These are phyloP conservation scores for Stevia rebaudiana DNA, from an alignment of 140 eudicot species.

Conservation along the genomic window DNA sequence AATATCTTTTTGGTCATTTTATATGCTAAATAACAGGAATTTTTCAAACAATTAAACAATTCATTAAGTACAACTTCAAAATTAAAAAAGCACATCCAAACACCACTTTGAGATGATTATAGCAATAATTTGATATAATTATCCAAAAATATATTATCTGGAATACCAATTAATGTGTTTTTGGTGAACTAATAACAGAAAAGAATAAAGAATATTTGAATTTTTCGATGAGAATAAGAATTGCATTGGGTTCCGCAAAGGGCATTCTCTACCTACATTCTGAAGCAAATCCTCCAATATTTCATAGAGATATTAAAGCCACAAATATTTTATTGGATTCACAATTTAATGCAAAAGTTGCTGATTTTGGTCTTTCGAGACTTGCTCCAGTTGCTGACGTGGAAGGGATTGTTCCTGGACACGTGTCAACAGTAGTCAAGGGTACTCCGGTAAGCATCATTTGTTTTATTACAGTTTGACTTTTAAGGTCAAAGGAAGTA, in stretches of 20 bases:
- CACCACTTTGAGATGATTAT: too few species aligned
- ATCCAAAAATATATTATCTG: background rate
- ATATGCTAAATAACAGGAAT: background rate
- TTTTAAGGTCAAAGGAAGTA: slow-evolving; percentile 15
- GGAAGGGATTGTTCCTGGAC: slow-evolving; percentile 66
- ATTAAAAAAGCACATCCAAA: background rate
- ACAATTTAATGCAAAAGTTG: slow-evolving; percentile 61
- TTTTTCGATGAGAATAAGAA: slow-evolving; percentile 55
- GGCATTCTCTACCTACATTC: slow-evolving; percentile 85
- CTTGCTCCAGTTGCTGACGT: slow-evolving; percentile 82
- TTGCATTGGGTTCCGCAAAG: slow-evolving; percentile 74
- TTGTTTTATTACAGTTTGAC: slow-evolving; percentile 9
- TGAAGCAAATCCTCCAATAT: slow-evolving; percentile 93
- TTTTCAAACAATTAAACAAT: background rate
- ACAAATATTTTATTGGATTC: slow-evolving; percentile 76
- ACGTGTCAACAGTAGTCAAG: slow-evolving; percentile 85
- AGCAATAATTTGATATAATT: too few species aligned
- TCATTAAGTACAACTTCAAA: background rate
- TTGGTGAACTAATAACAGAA: slow-evolving; percentile 29
- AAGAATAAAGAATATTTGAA: slow-evolving; percentile 48
- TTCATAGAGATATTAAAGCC: slow-evolving; percentile 90
- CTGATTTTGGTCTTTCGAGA: slow-evolving; percentile 87
- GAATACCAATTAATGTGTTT: background rate
- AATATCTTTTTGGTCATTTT: slow-evolving; percentile 1
- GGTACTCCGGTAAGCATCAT: slow-evolving; percentile 71